Evolutionary conservation across 352 stramenopile genomes (phyloP).

Genomic region (Phytophthora capsici): DNA sequence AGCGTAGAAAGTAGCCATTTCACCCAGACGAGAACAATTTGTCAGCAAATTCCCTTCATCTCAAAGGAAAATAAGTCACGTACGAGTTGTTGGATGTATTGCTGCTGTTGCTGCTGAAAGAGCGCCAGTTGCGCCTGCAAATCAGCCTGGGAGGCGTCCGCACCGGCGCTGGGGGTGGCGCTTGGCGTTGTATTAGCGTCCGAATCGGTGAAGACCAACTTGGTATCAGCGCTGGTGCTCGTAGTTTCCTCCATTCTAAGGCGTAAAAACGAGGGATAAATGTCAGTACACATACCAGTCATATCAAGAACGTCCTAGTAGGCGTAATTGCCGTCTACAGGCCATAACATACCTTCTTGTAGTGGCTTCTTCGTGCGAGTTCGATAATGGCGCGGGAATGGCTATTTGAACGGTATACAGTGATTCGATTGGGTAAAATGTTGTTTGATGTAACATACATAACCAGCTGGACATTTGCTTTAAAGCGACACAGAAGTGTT

Average conservation of each 20-base stretch:
- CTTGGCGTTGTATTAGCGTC: slow-evolving; percentile 31
- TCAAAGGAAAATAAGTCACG: background rate
- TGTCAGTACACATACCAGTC: background rate
- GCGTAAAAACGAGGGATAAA: background rate
- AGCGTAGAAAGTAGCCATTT: slow-evolving; percentile 1
- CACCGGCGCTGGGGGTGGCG: slow-evolving; percentile 5
- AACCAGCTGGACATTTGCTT: slow-evolving; percentile 12
- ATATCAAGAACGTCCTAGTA: background rate
- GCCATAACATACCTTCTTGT: slow-evolving; percentile 13
- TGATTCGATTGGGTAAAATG: slow-evolving; percentile 21
- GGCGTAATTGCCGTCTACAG: background rate
- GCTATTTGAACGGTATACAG: slow-evolving; percentile 14
- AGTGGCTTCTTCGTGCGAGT: slow-evolving; percentile 16
- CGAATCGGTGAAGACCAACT: slow-evolving; percentile 40
- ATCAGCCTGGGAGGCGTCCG: slow-evolving; percentile 40
- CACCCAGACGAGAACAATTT: slow-evolving; percentile 1
- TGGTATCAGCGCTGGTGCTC: slow-evolving; percentile 28
- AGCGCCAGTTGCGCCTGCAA: slow-evolving; percentile 60
- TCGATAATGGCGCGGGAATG: slow-evolving; percentile 29
- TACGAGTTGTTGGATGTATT: slow-evolving; percentile 66
- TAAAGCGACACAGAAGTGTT: slow-evolving; percentile 35
- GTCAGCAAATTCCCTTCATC: slow-evolving; percentile 9
- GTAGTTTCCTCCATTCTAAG: slow-evolving; percentile 43
- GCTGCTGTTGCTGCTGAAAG: slow-evolving; percentile 68
- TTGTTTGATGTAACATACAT: slow-evolving; percentile 7